Evolutionary conservation across 1,139 yeast species (phyloP).

Genomic region (Blastobotrys malaysiensis): DNA sequence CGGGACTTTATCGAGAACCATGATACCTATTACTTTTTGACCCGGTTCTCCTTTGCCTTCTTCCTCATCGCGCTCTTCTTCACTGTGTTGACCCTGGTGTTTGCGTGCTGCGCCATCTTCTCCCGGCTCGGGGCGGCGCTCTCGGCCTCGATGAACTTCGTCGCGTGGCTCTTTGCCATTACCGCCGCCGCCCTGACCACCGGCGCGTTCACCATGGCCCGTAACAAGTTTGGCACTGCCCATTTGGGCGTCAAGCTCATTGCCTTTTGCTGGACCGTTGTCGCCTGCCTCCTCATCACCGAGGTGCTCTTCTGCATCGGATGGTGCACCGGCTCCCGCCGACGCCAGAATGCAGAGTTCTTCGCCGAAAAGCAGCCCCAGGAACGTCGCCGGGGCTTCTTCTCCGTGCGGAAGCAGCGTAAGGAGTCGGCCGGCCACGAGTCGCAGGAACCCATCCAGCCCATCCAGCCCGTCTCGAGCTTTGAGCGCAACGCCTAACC

Average conservation of each 20-base stretch:
- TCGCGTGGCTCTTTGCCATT: conserved; percentile 49
- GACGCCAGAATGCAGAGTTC: conserved; percentile 2
- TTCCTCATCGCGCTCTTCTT: conserved; percentile 55
- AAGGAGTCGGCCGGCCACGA: background rate
- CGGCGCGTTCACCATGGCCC: conserved; percentile 60
- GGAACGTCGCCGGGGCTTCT: conserved; percentile 13
- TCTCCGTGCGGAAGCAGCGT: background rate
- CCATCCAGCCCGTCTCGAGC: conserved; percentile 4
- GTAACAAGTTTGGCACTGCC: conserved; percentile 53
- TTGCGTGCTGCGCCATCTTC: conserved; percentile 34
- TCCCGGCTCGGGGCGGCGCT: conserved; percentile 31
- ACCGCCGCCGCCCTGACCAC: conserved; percentile 61
- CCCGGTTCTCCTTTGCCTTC: conserved; percentile 67
- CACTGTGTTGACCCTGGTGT: conserved; percentile 45
- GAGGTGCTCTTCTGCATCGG: conserved; percentile 31
- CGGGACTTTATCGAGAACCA: conserved; percentile 41
- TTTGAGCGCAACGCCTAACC: conserved; percentile 1
- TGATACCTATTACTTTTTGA: conserved; percentile 50
- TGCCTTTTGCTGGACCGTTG: conserved; percentile 62
- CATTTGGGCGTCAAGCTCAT: conserved; percentile 52
- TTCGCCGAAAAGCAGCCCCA: background rate
- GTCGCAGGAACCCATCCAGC: background rate
- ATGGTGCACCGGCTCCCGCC: conserved; percentile 18
- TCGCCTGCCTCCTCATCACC: conserved; percentile 41
- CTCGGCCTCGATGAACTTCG: conserved; percentile 33